These are phyloP conservation scores for Rhizopogon vinicolor DNA, from an alignment of 768 basidiomycete genomes.

Conservation along the genomic window DNA sequence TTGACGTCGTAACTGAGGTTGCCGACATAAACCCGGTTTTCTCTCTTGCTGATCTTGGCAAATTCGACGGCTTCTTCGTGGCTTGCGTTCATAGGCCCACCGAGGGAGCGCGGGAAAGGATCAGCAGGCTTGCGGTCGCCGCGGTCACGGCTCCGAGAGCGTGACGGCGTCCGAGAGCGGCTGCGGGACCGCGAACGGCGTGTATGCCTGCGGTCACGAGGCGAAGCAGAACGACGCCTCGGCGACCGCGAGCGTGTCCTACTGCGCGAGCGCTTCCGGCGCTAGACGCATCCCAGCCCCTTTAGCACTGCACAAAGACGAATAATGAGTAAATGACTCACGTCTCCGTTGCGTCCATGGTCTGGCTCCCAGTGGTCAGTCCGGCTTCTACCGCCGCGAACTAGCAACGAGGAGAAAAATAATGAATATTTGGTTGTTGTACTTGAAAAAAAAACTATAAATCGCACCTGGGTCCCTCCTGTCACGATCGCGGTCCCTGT, in stretches of 20 bases:
- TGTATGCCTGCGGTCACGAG: slow-evolving; percentile 48
- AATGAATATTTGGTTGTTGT: slow-evolving; percentile 1
- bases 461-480: slow-evolving; percentile 55
- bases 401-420: slow-evolving; percentile 23
- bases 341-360: slow-evolving; percentile 69
- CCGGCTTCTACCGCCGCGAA: slow-evolving; percentile 34
- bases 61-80: slow-evolving; percentile 95
- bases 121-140: slow-evolving; percentile 60
- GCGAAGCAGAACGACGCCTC: slow-evolving; percentile 62
- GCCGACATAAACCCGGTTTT: slow-evolving; percentile 98
- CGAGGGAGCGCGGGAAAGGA: slow-evolving; percentile 73
- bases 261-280: slow-evolving; percentile 64
- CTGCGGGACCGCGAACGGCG: slow-evolving; percentile 64
- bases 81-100: slow-evolving; percentile 85
- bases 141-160: slow-evolving; percentile 53
- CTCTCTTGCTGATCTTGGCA: slow-evolving; percentile 93
- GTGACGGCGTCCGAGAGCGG: slow-evolving; percentile 50
- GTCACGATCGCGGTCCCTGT: slow-evolving; percentile 42
- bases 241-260: slow-evolving; percentile 65
- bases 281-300: slow-evolving; percentile 29
- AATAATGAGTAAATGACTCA: slow-evolving; percentile 28
- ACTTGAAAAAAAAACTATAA: background rate
- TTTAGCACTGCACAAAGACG: background rate
- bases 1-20: slow-evolving; percentile 99
- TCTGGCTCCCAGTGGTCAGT: slow-evolving; percentile 84